phyloP scores from a whole-genome alignment of 371 early-diverging fungal species.

The Syncephalastrum racemosum region DNA sequence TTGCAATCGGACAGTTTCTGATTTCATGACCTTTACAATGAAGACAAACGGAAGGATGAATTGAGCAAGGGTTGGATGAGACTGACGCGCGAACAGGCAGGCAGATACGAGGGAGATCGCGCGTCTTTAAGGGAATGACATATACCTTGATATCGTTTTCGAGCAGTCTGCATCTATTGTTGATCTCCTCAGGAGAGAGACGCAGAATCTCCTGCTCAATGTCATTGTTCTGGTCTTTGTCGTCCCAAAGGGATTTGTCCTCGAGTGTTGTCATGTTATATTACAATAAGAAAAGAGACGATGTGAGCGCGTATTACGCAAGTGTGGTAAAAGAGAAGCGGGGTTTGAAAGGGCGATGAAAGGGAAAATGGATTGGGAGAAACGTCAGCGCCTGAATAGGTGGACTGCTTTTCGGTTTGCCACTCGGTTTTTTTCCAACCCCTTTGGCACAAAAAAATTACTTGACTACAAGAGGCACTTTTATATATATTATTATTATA shows the following conservation, averaged over 20 bases:
- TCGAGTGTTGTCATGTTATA: constrained; percentile 60
- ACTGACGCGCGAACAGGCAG: too few species aligned
- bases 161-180: constrained; percentile 87
- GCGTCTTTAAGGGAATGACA: neutral
- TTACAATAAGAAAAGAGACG: neutral
- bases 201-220: constrained; percentile 91
- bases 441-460: neutral
- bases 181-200: constrained; percentile 87
- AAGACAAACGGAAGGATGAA: constrained; percentile 1
- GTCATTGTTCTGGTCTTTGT: constrained; percentile 65
- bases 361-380: neutral
- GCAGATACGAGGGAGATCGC: too few species aligned
- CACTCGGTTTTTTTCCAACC: neutral
- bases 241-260: constrained; percentile 70
- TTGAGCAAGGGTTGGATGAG: neutral
- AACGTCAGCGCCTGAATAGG: neutral
- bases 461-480: neutral
- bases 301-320: constrained; percentile 10
- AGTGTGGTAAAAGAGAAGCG: neutral
- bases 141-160: constrained; percentile 94
- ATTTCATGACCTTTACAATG: constrained; percentile 79
- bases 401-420: neutral
- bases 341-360: neutral
- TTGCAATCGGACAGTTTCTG: constrained; percentile 81
- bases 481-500: constrained; percentile 10